Evolutionary conservation across 2,329 filamentous ascomycete genomes (phyloP).

Genomic region (Diaporthe ampelina): DNA sequence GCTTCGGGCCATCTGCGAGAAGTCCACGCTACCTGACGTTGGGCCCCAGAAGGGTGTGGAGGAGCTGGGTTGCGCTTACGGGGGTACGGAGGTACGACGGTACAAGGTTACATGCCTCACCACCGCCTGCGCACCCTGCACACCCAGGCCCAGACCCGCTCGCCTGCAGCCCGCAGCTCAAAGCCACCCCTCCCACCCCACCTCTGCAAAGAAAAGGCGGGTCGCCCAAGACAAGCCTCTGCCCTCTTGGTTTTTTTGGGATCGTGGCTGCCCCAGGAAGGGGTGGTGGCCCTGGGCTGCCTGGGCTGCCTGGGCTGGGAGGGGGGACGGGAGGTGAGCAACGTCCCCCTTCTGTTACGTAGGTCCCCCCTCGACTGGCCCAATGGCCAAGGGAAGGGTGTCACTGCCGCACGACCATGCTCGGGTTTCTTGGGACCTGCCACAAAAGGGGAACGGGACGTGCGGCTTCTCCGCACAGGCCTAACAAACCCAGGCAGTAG

Average conservation of each 20-base stretch:
- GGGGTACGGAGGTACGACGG: neutral
- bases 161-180: slow-evolving; percentile 28
- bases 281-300: neutral
- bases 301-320: too few species aligned
- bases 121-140: slow-evolving; percentile 13
- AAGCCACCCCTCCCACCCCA: slow-evolving; percentile 33
- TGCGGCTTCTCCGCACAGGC: slow-evolving; percentile 33
- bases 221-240: slow-evolving; percentile 33
- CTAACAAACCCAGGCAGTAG: neutral
- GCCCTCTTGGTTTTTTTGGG: slow-evolving; percentile 25
- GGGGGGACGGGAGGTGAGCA: neutral
- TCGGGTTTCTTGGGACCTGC: slow-evolving; percentile 32
- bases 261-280: neutral
- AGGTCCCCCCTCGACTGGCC: slow-evolving; percentile 3
- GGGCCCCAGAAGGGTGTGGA: slow-evolving; percentile 15
- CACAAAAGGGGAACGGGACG: slow-evolving; percentile 34
- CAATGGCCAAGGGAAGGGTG: slow-evolving; percentile 21
- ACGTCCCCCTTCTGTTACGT: slow-evolving; percentile 9
- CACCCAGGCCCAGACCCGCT: slow-evolving; percentile 30
- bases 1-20: slow-evolving; percentile 33
- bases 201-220: slow-evolving; percentile 18
- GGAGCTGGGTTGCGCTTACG: slow-evolving; percentile 8
- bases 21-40: slow-evolving; percentile 30
- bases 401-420: slow-evolving; percentile 22
- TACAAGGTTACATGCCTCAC: slow-evolving; percentile 22